Percentiles rank a stretch among this genome's conserved stretches.
These are phyloP conservation scores for Wallacemonas rigidus DNA, from an alignment of 208 protist genomes.

Conservation along the genomic window DNA sequence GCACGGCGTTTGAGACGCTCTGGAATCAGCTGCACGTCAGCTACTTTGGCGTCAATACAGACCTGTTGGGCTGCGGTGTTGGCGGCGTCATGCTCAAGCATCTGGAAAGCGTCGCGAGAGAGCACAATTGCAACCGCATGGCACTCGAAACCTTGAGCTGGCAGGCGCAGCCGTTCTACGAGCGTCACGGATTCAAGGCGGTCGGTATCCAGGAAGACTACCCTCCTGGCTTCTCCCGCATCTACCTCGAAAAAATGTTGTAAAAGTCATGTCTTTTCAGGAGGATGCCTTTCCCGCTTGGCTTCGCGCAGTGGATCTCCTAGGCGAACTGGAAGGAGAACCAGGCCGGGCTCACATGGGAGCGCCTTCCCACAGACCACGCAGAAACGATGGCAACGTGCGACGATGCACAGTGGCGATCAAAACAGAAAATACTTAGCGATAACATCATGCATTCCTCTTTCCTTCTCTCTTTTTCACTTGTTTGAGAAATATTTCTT, in stretches of 20 bases:
- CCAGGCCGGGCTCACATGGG: too few species aligned
- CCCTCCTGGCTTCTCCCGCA: not conserved
- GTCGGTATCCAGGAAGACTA: slow-evolving; percentile 16
- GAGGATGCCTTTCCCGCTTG: too few species aligned
- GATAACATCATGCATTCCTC: too few species aligned
- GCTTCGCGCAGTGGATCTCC: too few species aligned
- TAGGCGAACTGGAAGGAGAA: too few species aligned
- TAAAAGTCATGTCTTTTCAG: slow-evolving; percentile 3
- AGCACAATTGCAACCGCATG: slow-evolving; percentile 15
- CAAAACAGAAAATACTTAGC: slow-evolving; percentile 1
- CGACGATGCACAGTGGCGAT: not conserved
- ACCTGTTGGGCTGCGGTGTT: not conserved
- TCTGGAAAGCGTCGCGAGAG: not conserved
- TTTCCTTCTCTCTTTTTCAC: too few species aligned
- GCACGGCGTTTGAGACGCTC: slow-evolving; percentile 13
- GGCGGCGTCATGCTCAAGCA: not conserved
- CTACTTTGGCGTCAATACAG: slow-evolving; percentile 10
- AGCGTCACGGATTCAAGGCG: slow-evolving; percentile 19
- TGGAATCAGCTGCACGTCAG: slow-evolving; percentile 21
- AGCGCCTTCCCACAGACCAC: too few species aligned
- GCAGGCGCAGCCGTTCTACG: slow-evolving; percentile 15
- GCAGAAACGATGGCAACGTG: too few species aligned
- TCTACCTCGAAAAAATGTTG: slow-evolving; percentile 19
- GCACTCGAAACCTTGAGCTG: slow-evolving; percentile 20
- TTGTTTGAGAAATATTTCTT: too few species aligned